Conservation (phyloP, 352 stramenopile genomes). For the Globisporangium apiculatum region DNA sequence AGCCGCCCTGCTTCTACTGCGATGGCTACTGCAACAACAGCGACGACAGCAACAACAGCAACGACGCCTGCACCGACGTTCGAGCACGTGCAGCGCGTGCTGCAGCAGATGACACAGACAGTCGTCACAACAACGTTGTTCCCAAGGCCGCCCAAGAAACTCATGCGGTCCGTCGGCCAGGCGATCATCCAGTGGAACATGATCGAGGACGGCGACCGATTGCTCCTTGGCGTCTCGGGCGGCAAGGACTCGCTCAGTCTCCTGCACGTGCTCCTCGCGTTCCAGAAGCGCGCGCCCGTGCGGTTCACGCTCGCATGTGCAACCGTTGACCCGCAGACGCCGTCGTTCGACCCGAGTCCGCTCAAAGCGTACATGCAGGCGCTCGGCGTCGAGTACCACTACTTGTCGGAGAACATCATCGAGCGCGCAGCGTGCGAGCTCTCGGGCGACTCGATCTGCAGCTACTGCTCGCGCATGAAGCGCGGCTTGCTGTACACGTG, state of each 20-base stretch:
- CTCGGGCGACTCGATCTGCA: constrained; percentile 91
- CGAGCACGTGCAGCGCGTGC: constrained; percentile 31
- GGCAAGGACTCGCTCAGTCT: constrained; percentile 98
- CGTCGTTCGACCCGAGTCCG: constrained; percentile 95
- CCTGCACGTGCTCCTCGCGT: constrained; percentile 93
- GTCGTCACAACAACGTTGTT: constrained; percentile 43
- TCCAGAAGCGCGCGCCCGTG: constrained; percentile 90
- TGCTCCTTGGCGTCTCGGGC: constrained; percentile 94
- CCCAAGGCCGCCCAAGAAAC: constrained; percentile 72
- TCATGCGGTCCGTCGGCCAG: constrained; percentile 72
- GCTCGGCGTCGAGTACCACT: constrained; percentile 94
- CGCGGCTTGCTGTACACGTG: constrained; percentile 95
- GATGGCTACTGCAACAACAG: constrained; percentile 1
- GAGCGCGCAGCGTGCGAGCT: constrained; percentile 82
- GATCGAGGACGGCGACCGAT: constrained; percentile 93
- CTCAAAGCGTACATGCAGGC: constrained; percentile 95
- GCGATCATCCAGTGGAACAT: constrained; percentile 94
- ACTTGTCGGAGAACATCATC: constrained; percentile 92
- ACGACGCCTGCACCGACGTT: constrained; percentile 15
- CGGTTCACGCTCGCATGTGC: constrained; percentile 93
- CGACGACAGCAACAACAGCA: constrained; percentile 4
- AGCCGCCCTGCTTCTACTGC: too few species aligned
- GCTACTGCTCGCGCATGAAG: constrained; percentile 97
- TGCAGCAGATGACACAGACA: constrained; percentile 34
- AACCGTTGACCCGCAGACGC: constrained; percentile 96